Evolutionary conservation across 345 rosid species (phyloP), one percentile per base, ranked within the genome.

Genomic region (Dimocarpus longan): DNA sequence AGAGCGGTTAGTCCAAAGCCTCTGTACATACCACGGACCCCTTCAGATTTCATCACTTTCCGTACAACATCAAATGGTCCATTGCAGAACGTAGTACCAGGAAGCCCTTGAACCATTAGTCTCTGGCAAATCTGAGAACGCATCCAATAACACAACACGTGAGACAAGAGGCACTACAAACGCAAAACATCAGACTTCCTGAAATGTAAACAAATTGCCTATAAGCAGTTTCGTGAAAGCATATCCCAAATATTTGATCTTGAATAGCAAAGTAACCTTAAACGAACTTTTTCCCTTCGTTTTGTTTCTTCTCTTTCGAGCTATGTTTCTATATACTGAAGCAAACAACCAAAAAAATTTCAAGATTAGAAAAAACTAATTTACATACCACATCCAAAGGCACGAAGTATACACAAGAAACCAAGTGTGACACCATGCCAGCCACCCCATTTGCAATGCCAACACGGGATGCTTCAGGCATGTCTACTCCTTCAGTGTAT

Each of bases 341-440:
- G 0, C n/a, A 65, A 39, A 46, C 9, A 40, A 75, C 4, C 18
- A 3, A 9, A 70, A 67, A 50, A 21, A 15, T 32, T 73, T 10
- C 5, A 72, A 75, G n/a, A 21, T 15, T 13, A 71, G 32, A 37
- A 54, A 74, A 81, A 69, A 83, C 10, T 7, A 44, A 69, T 46
- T 43, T 39, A 85, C 91, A 3, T 80, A 90, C 93, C 93, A 90
- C 93, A 66, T 90, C 95, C 85, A 91, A 73, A 71, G 93, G 91
- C 71, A 89, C 93, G 84, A 63, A 88, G 83, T 87, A 85, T 8
- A 78, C 87, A 70, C 89, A 87, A 57, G 93, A 91, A 80, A 89
- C 86, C 65, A 90, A 81, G 76, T 86, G 87, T 46, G 93, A 88
- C 64, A 89, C 44, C 93, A 89, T 81, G 89, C 92, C 91, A 3